These are phyloP conservation scores for Cyclotella choctawhatcheeana DNA, from an alignment of 108 stramenopile genomes.

Conservation along the genomic window DNA sequence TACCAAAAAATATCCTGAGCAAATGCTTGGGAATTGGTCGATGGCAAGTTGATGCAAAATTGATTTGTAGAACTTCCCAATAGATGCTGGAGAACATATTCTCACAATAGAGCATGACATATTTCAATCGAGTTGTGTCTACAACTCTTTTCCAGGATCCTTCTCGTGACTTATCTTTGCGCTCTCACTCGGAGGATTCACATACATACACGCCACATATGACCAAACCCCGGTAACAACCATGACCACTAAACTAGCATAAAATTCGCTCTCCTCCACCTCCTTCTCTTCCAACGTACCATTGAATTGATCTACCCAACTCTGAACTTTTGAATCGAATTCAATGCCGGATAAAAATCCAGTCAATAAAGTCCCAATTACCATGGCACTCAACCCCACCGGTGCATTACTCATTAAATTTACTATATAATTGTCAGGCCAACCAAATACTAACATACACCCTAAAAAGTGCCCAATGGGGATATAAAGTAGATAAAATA, in stretches of 20 bases:
- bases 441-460: constrained; percentile 83
- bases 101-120: too few species aligned
- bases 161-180: constrained; percentile 47
- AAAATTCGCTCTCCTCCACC: constrained; percentile 77
- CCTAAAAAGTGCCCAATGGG: constrained; percentile 74
- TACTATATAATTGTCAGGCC: constrained; percentile 80
- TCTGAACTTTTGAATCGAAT: constrained; percentile 64
- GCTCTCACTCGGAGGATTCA: constrained; percentile 62
- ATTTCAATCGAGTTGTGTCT: constrained; percentile 6
- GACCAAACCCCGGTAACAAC: constrained; percentile 82
- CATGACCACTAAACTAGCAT: constrained; percentile 81
- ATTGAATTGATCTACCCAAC: constrained; percentile 41
- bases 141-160: constrained; percentile 55
- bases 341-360: constrained; percentile 72
- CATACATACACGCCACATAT: constrained; percentile 68
- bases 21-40: too few species aligned
- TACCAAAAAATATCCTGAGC: too few species aligned
- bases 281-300: constrained; percentile 2
- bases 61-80: too few species aligned
- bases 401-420: constrained; percentile 79
- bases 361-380: constrained; percentile 69
- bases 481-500: constrained; percentile 79
- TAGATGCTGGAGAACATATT: too few species aligned
- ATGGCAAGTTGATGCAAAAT: too few species aligned
- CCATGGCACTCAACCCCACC: constrained; percentile 85